Evolutionary conservation across 2,329 filamentous ascomycete genomes (phyloP).

Genomic region (Cladorrhinum sp.): DNA sequence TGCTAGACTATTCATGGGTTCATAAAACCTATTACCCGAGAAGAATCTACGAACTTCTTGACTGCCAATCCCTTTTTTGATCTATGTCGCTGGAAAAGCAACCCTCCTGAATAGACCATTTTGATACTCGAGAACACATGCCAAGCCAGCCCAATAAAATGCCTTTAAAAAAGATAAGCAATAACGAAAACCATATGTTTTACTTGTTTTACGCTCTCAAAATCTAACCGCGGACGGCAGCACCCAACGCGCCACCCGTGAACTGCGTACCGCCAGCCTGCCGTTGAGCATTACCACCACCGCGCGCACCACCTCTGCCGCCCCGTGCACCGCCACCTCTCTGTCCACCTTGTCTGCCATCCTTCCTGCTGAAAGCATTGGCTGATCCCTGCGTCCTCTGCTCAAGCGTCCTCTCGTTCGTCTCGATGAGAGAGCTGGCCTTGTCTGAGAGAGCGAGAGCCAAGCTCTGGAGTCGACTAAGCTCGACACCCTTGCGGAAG

Average conservation of each 20-base stretch:
- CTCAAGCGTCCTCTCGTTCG: slow-evolving; percentile 95
- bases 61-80: background rate
- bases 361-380: slow-evolving; percentile 92
- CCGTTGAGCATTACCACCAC: slow-evolving; percentile 58
- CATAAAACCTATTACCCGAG: background rate
- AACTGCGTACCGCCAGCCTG: slow-evolving; percentile 75
- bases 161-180: background rate
- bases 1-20: background rate
- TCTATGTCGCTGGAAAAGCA: background rate
- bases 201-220: background rate
- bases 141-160: slow-evolving; percentile 3
- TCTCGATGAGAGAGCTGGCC: slow-evolving; percentile 91
- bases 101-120: background rate
- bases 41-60: background rate
- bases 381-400: slow-evolving; percentile 94
- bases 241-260: slow-evolving; percentile 75
- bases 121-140: background rate
- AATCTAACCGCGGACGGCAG: slow-evolving; percentile 58
- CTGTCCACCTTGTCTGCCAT: slow-evolving; percentile 69
- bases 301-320: slow-evolving; percentile 59
- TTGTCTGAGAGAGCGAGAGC: slow-evolving; percentile 94
- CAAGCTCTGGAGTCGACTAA: slow-evolving; percentile 91
- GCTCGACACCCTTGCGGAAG: slow-evolving; percentile 98
- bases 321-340: slow-evolving; percentile 59
- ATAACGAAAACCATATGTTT: background rate